Conservation (phyloP, 176 grass and related monocot species). For the Melocanna baccifera region DNA sequence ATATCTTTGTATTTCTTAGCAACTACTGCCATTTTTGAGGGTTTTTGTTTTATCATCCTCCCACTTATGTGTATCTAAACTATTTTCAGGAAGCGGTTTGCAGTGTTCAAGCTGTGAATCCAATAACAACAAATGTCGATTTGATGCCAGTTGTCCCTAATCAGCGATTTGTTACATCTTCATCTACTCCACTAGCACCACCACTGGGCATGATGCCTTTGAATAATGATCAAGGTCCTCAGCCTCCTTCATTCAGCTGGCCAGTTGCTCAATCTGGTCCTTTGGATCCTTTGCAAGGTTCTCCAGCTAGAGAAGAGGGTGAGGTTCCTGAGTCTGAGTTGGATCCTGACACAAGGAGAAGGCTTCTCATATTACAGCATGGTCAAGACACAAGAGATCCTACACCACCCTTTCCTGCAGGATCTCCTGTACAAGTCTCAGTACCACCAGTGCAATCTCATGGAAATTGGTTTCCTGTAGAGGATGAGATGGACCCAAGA, state of each 20-base stretch:
- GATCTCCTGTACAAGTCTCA: conserved; percentile 41
- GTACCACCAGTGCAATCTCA: conserved; percentile 53
- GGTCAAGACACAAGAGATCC: conserved; percentile 81
- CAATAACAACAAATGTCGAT: conserved; percentile 45
- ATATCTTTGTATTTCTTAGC: conserved; percentile 18
- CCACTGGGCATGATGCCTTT: conserved; percentile 37
- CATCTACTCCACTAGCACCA: conserved; percentile 34
- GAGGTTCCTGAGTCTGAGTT: conserved; percentile 88
- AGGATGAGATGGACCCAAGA: conserved; percentile 50
- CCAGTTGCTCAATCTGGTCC: conserved; percentile 45
- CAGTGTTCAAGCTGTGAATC: conserved; percentile 44
- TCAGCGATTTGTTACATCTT: conserved; percentile 43
- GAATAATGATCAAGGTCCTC: conserved; percentile 40
- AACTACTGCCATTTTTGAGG: conserved; percentile 6
- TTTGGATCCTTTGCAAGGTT: conserved; percentile 55
- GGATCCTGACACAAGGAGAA: conserved; percentile 86
- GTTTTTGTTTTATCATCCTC: conserved; percentile 1
- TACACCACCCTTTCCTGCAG: conserved; percentile 35
- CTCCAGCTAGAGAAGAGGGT: conserved; percentile 85
- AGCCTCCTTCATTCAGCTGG: conserved; percentile 45
- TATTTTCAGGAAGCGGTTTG: conserved; percentile 65
- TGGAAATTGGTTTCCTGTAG: conserved; percentile 47
- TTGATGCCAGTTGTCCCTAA: conserved; percentile 35
- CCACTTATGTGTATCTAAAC: conserved; percentile 21
- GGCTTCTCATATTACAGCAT: conserved; percentile 91